Conservation (phyloP, 75 land plant species). For the Sequoia sempervirens region DNA sequence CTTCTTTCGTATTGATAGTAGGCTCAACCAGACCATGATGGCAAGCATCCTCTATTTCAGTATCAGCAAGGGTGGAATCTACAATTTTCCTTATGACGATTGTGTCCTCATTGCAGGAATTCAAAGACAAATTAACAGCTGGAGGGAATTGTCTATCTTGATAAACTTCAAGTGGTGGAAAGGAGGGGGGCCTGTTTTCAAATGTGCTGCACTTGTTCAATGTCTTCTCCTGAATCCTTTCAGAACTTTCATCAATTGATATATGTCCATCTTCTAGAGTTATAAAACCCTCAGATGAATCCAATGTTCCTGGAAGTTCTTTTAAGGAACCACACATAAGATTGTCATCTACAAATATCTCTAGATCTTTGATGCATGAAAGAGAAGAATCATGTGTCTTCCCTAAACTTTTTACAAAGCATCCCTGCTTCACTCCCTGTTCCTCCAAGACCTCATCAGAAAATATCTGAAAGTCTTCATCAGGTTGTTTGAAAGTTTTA, state of each 20-base stretch:
- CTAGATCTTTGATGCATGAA: not conserved
- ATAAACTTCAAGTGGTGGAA: not conserved
- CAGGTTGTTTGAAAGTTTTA: not conserved
- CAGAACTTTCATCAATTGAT: not conserved
- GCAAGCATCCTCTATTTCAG: slow-evolving; percentile 55
- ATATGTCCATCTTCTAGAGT: slow-evolving; percentile 9
- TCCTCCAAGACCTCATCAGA: slow-evolving; percentile 37
- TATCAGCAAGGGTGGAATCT: slow-evolving; percentile 42
- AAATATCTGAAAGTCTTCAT: slow-evolving; percentile 28
- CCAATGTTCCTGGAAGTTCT: not conserved
- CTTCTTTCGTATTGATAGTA: slow-evolving; percentile 70
- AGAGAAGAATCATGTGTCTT: slow-evolving; percentile 6
- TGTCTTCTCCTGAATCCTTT: slow-evolving; percentile 7
- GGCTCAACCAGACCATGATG: slow-evolving; percentile 82
- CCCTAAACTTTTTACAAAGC: not conserved
- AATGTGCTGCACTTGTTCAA: slow-evolving; percentile 15
- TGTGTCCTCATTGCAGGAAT: slow-evolving; percentile 46
- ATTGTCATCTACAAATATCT: slow-evolving; percentile 29
- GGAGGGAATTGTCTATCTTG: slow-evolving; percentile 1
- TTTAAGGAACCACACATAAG: not conserved
- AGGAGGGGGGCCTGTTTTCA: not conserved
- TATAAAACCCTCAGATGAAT: not conserved
- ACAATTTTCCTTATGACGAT: slow-evolving; percentile 41
- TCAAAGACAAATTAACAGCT: not conserved
- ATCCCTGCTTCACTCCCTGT: slow-evolving; percentile 3